Evolutionary conservation across 225 moss, liverwort and hornwort genomes (phyloP), one percentile per base, ranked within the genome.

Genomic region (Takakia lepidozioides): DNA sequence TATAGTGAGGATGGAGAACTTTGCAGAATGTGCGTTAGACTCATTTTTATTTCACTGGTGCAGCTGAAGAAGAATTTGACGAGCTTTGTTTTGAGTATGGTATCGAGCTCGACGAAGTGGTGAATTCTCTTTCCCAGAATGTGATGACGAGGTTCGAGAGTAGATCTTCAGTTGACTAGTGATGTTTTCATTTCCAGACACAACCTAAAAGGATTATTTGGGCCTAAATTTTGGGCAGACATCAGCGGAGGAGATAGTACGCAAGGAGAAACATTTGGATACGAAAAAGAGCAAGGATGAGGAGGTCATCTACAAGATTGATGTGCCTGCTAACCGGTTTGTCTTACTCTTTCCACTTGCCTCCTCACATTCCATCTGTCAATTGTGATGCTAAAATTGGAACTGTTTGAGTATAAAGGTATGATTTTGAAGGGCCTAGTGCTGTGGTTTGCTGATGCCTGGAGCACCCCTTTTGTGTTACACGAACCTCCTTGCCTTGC

Each of bases 81-180:
- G 91, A 98, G 64, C 83, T 85, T n/a, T 98, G 95, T 60, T 98
- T 98, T 39, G 90, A 90, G 32, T 98, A 85, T 43, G 98, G 91
- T 40, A 91, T 98, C 63, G 98, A 98, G 54, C 85, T 98, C 1
- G 98, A 98, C 59, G 95, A 91, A 61, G 91, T 98, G 83, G 98
- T 98, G 83, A 22, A 68, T 61, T 3, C 27, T 51, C n/a, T n/a
- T n/a, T n/a, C n/a, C n/a, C n/a, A n/a, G n/a, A n/a, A n/a, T n/a
- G n/a, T n/a, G n/a, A n/a, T n/a, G n/a, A n/a, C n/a, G n/a, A n/a
- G n/a, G n/a, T n/a, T n/a, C n/a, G n/a, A n/a, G n/a, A n/a, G n/a
- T n/a, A n/a, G n/a, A n/a, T n/a, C n/a, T n/a, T n/a, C n/a, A n/a
- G n/a, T n/a, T n/a, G n/a, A n/a, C n/a, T n/a, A n/a, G n/a, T n/a